Evolutionary conservation across 202 grass and related monocot species (phyloP), one percentile per base, ranked within the genome.

Genomic region (Alloteropsis angusta): DNA sequence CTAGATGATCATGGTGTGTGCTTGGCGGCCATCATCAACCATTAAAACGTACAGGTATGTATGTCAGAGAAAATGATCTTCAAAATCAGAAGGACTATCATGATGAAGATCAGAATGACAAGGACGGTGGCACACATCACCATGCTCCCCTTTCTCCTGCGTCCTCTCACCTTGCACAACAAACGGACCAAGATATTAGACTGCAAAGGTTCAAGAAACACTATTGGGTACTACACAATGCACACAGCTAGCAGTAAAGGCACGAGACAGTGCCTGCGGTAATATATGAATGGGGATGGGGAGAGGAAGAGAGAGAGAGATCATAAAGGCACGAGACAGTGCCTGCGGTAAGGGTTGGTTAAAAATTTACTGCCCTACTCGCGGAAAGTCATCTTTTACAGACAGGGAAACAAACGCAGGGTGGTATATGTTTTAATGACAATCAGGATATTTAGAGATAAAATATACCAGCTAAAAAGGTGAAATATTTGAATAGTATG

Each of bases 81-180:
- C 82, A 99, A 89, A 75, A 99, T 74, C 52, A 99, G 67, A 65
- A 99, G 96, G 72, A 93, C 80, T 69, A 99, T 88, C 92, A 99
- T 84, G 90, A 99, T 84, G 80, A 99, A 89, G 68, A 91, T 93
- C 64, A 99, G 82, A 86, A 99, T 91, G 61, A 96, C 75, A 25
- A 99, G 96, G 60, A 93, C 88, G 7, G 96, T 93, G 60, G 88
- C 96, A 88, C 96, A 99, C 96, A 91, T 93, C 81, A 99, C 88
- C 90, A 95, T 91, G 61, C 90, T n/a, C 90, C 46, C 92, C 92
- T 78, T 95, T 92, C 75, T 89, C 91, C 54, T 98, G 96, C 34
- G 90, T 89, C 79, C 96, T 90, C 75, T 95, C 96, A 75, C 92
- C 96, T 92, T 99, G 85, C 82, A 88, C 21, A 80, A 79, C 78